Evolutionary conservation across 2,329 filamentous ascomycete genomes (phyloP).

Genomic region (Ampelomyces quisqualis): DNA sequence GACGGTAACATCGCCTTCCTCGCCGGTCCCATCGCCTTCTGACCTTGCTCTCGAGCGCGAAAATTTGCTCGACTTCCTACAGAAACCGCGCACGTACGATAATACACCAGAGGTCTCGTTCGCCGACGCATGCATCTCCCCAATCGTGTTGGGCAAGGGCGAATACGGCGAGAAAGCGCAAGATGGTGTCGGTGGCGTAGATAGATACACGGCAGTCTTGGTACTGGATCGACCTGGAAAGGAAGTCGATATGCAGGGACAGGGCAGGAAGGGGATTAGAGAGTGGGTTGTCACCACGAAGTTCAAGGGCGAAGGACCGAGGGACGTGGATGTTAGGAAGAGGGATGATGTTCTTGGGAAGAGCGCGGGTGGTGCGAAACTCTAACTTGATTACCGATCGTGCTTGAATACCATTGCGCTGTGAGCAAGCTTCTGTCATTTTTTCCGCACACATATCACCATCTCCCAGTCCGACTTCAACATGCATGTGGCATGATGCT

Average conservation of each 20-base stretch:
- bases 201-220: constrained; percentile 55
- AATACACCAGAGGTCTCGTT: constrained; percentile 42
- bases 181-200: constrained; percentile 36
- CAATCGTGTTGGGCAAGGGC: constrained; percentile 43
- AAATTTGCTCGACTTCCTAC: constrained; percentile 49
- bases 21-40: constrained; percentile 27
- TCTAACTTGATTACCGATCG: constrained; percentile 9
- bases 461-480: too few species aligned
- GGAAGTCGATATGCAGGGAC: constrained; percentile 55
- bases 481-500: too few species aligned
- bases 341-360: constrained; percentile 49
- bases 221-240: constrained; percentile 56
- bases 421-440: too few species aligned
- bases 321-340: constrained; percentile 55
- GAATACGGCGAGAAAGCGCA: constrained; percentile 37
- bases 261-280: constrained; percentile 51
- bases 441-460: too few species aligned
- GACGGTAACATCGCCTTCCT: constrained; percentile 23
- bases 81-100: constrained; percentile 51
- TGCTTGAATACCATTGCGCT: too few species aligned
- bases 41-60: constrained; percentile 46
- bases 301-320: constrained; percentile 58
- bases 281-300: constrained; percentile 60
- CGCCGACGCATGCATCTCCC: constrained; percentile 48
- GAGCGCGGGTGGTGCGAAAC: constrained; percentile 11